Conservation (phyloP, 2,329 filamentous ascomycete genomes). For the Ascochyta pisi region DNA sequence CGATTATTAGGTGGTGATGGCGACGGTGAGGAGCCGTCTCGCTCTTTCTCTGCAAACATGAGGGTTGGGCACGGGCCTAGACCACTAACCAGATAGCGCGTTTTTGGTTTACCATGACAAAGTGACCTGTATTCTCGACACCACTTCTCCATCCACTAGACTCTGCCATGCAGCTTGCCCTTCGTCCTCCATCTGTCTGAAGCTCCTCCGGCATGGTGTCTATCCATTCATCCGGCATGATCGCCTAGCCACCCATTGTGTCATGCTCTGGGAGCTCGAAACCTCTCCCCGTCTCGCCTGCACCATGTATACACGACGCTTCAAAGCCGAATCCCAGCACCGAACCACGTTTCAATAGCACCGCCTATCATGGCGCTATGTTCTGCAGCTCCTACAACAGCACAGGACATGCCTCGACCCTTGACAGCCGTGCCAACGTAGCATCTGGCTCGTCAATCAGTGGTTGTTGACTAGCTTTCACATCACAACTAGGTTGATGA, state of each 20-base stretch:
- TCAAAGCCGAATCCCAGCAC: background rate
- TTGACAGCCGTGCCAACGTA: background rate
- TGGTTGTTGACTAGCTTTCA: background rate
- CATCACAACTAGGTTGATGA: too few species aligned
- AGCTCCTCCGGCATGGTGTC: background rate
- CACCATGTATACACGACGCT: background rate
- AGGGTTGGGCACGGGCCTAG: constrained; percentile 17
- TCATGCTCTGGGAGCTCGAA: background rate
- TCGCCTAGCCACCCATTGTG: background rate
- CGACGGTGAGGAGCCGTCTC: constrained; percentile 30
- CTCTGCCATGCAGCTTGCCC: too few species aligned
- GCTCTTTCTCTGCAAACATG: constrained; percentile 34
- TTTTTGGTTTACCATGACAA: constrained; percentile 26
- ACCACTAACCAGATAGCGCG: constrained; percentile 22
- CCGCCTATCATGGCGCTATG: background rate
- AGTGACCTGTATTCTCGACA: constrained; percentile 21
- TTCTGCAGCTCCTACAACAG: too few species aligned
- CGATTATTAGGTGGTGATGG: constrained; percentile 32
- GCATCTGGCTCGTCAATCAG: background rate
- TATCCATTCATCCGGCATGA: background rate
- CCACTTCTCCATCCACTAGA: background rate
- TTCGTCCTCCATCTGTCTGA: background rate
- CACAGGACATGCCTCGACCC: too few species aligned
- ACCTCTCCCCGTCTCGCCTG: background rate
- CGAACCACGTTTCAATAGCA: background rate